These are phyloP conservation scores for Corchorus capsularis DNA, from an alignment of 345 rosid genomes.

Conservation along the genomic window DNA sequence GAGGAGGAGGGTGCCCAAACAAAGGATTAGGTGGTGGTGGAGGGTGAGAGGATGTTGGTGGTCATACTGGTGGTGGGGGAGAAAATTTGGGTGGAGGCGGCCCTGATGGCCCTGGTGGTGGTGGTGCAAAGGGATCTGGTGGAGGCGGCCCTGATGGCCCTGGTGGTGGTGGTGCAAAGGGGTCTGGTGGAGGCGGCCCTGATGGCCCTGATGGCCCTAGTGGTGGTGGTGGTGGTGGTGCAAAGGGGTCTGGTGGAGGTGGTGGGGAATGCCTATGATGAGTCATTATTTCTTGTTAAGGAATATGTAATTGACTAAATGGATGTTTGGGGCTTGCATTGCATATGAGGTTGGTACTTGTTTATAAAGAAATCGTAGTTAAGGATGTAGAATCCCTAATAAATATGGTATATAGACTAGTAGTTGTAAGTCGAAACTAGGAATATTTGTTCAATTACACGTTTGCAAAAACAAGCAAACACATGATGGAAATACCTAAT, in stretches of 20 bases:
- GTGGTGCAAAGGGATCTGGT: too few relatives aligned
- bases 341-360: background rate
- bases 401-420: slow-evolving; percentile 2
- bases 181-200: slow-evolving; percentile 29
- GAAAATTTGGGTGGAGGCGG: slow-evolving; percentile 30
- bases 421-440: slow-evolving; percentile 5
- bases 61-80: slow-evolving; percentile 16
- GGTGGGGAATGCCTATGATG: slow-evolving; percentile 24
- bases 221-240: slow-evolving; percentile 22
- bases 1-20: slow-evolving; percentile 27
- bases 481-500: background rate
- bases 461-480: background rate
- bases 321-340: background rate
- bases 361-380: slow-evolving; percentile 14
- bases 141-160: slow-evolving; percentile 5
- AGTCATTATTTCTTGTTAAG: background rate
- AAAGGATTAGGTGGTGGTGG: slow-evolving; percentile 30
- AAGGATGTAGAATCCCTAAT: slow-evolving; percentile 21
- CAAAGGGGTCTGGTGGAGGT: slow-evolving; percentile 7
- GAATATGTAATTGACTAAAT: background rate
- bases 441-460: background rate
- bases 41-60: background rate
- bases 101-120: slow-evolving; percentile 20
- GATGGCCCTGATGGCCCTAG: too few relatives aligned
- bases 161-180: slow-evolving; percentile 23